A percentile compares a stretch with the other conserved stretches of the same genome.
Evolutionary conservation across 257 asterid species (phyloP).

Genomic region (Ocimum tenuiflorum): DNA sequence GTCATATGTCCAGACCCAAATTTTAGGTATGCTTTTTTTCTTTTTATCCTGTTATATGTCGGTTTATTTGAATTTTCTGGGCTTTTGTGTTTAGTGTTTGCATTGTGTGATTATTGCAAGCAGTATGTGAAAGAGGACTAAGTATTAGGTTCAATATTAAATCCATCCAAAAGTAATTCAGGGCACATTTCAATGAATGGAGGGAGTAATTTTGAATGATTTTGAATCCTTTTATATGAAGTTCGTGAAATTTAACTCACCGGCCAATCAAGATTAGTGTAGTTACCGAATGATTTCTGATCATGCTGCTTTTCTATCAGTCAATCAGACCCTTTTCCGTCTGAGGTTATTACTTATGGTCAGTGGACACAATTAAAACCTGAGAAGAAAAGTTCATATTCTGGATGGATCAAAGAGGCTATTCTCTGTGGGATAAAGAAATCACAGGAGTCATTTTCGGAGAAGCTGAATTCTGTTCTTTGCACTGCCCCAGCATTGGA

Average conservation of each 20-base stretch:
- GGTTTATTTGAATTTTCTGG: neutral
- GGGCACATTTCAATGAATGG: too few relatives aligned
- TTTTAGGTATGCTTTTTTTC: conserved; percentile 44
- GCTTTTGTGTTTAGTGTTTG: too few relatives aligned
- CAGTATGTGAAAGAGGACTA: too few relatives aligned
- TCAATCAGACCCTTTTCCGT: conserved; percentile 39
- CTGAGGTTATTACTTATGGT: conserved; percentile 58
- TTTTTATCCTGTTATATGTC: neutral
- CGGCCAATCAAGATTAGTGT: neutral
- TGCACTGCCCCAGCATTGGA: conserved; percentile 79
- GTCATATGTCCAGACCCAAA: conserved; percentile 74
- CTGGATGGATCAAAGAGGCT: conserved; percentile 71
- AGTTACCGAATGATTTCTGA: neutral
- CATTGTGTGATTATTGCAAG: too few relatives aligned
- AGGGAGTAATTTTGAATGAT: too few relatives aligned
- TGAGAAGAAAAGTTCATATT: conserved; percentile 33
- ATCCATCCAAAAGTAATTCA: too few relatives aligned
- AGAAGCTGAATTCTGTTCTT: conserved; percentile 55
- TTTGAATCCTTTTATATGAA: neutral
- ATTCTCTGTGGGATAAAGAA: conserved; percentile 62
- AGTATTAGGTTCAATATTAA: too few relatives aligned
- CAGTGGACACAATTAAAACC: conserved; percentile 59
- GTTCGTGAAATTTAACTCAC: neutral
- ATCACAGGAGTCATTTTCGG: conserved; percentile 43
- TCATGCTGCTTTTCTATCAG: conserved; percentile 35